Conservation (phyloP, 257 asterid species). For the Solanum peruvianum region DNA sequence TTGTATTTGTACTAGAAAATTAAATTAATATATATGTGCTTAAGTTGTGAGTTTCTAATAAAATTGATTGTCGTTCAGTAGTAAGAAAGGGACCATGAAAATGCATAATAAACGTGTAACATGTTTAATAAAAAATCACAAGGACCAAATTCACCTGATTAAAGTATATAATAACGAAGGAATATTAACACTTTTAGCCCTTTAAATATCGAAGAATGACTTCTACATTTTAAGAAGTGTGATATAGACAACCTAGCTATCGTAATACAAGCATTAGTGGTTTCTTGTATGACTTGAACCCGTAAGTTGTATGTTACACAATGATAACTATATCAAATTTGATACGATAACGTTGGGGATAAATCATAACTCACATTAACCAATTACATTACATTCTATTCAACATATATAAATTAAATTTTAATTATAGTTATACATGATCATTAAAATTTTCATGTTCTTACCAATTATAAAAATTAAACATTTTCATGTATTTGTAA, state of each 20-base stretch:
- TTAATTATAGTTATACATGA: background rate
- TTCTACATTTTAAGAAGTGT: fast-evolving
- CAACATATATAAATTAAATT: background rate
- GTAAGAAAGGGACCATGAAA: too few species aligned
- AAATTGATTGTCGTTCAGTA: too few species aligned
- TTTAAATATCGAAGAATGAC: background rate
- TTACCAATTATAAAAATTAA: background rate
- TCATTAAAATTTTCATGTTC: background rate
- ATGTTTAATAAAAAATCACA: too few species aligned
- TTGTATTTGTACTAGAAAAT: too few species aligned
- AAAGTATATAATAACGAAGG: too few species aligned
- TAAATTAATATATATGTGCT: too few species aligned
- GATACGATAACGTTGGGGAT: background rate
- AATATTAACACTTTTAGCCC: too few species aligned
- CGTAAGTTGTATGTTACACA: background rate
- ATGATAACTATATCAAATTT: background rate
- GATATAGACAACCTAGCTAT: background rate
- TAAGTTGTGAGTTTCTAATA: too few species aligned
- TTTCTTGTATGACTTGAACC: background rate
- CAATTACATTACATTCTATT: background rate
- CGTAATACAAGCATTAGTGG: background rate
- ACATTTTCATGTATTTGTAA: background rate
- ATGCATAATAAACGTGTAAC: too few species aligned
- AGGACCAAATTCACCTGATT: too few species aligned
- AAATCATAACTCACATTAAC: background rate